Evolutionary conservation across 208 protist species (phyloP), one percentile per base, ranked within the genome.

Genomic region (Leptomonas pyrrhocoris): DNA sequence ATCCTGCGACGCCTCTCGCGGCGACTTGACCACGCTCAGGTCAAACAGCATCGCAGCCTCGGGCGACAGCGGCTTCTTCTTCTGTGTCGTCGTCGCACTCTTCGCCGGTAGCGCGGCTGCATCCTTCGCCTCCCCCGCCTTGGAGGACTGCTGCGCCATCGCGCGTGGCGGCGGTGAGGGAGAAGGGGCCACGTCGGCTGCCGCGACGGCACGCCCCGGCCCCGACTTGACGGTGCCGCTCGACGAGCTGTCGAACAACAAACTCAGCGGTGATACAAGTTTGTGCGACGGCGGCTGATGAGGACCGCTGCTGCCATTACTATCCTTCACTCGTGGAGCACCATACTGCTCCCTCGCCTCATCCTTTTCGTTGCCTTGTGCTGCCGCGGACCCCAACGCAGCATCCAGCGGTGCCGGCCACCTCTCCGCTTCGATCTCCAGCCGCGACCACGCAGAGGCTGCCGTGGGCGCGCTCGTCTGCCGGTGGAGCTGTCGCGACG

Each of bases 31-130:
- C 8, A 54, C 40, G 13, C 28, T 54, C 15, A 67, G n/a, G 23
- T 68, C 40, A 34, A 74, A 74, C 40, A 74, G 43, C 16, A 30
- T n/a, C 60, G 30, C 51, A 16, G 54, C 68, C 13, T 67, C 59
- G 2, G 28, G 46, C 15, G 60, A 46, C 43, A 66, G 5, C 21
- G 28, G n/a, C 28, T 36, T 49, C 28, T 31, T 60, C 31, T 23
- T 18, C 16, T 36, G 18, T 36, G 36, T 2, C 7, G 36, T 18
- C 4, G 16, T 16, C 8, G 23, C 49, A 31, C 2, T 31, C 51
- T 45, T 45, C 31, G n/a, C 18, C 16, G 6, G 30, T 28, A 15
- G n/a, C n/a, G 2, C n/a, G n/a, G n/a, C n/a, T n/a, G n/a, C n/a
- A n/a, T n/a, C n/a, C n/a, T n/a, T n/a, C n/a, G n/a, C n/a, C n/a